Conservation (phyloP, 306 rosid genomes). For the Cyclanthera cordifolia region DNA sequence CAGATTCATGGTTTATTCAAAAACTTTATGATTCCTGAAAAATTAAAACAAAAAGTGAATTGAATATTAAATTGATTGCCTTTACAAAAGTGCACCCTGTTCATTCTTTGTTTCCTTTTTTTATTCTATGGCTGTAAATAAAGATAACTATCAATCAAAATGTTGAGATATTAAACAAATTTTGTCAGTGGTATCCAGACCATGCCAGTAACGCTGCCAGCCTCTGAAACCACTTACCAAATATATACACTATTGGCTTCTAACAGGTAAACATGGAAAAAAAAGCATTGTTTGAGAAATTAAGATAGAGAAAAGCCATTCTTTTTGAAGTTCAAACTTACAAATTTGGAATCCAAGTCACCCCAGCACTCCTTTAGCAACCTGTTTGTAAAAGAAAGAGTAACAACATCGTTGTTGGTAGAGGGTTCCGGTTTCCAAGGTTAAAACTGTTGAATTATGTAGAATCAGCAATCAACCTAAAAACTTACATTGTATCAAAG, state of each 20-base stretch:
- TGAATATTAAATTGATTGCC: neutral
- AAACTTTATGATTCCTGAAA: neutral
- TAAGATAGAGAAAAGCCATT: neutral
- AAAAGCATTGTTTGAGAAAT: neutral
- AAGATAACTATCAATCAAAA: conserved; percentile 5
- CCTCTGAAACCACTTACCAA: conserved; percentile 4
- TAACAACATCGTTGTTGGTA: too few relatives aligned
- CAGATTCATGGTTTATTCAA: neutral
- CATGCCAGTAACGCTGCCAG: neutral
- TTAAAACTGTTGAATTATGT: too few relatives aligned
- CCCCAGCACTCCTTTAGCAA: neutral
- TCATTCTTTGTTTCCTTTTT: neutral
- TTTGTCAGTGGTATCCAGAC: conserved; percentile 2
- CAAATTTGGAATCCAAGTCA: conserved; percentile 10
- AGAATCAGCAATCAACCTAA: too few relatives aligned
- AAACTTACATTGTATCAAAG: too few relatives aligned
- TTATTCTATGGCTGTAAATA: neutral
- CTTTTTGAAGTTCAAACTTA: neutral
- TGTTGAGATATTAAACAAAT: neutral
- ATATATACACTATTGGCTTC: neutral
- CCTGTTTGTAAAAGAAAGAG: conserved; percentile 18
- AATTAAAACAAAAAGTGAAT: neutral
- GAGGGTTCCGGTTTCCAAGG: too few relatives aligned
- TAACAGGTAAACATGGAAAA: neutral
- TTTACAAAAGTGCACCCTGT: neutral